Evolutionary conservation across 495 filamentous ascomycete genomes (phyloP).

Genomic region (Astrocystis sublimbata): DNA sequence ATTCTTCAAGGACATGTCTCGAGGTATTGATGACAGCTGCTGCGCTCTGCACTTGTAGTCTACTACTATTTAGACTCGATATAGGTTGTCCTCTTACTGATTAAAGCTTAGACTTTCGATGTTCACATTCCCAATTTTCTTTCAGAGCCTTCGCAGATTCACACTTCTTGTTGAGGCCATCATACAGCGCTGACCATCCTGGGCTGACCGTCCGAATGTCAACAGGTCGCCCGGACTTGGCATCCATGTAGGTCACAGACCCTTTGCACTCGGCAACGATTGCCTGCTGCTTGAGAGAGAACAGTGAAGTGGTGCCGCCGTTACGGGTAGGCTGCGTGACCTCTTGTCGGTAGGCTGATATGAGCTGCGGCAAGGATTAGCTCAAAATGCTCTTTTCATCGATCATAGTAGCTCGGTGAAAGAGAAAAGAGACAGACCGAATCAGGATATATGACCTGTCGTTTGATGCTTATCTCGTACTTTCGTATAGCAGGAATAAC

Average conservation of each 20-base stretch:
- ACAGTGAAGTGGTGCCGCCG: conserved; percentile 27
- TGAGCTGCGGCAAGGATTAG: conserved; percentile 24
- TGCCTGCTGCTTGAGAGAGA: conserved; percentile 36
- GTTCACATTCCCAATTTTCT: conserved; percentile 26
- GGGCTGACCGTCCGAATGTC: conserved; percentile 33
- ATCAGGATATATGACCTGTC: conserved; percentile 39
- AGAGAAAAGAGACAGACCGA: conserved; percentile 32
- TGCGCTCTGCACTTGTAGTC: background rate
- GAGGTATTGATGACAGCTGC: background rate
- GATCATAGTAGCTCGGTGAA: background rate
- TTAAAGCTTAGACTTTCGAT: background rate
- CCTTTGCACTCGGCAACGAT: conserved; percentile 35
- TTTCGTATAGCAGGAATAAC: conserved; percentile 30
- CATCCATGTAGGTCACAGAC: conserved; percentile 28
- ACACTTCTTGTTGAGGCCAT: conserved; percentile 26
- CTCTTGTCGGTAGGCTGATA: conserved; percentile 32
- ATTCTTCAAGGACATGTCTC: no score
- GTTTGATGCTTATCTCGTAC: conserved; percentile 25
- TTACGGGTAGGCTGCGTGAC: conserved; percentile 33
- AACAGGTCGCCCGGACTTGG: conserved; percentile 26
- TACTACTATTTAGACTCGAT: background rate
- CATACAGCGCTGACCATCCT: conserved; percentile 27
- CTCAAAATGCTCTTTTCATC: background rate
- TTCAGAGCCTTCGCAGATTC: conserved; percentile 23
- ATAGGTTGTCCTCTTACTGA: background rate